phyloP scores from a whole-genome alignment of 345 rosid species.

The Moringa oleifera region DNA sequence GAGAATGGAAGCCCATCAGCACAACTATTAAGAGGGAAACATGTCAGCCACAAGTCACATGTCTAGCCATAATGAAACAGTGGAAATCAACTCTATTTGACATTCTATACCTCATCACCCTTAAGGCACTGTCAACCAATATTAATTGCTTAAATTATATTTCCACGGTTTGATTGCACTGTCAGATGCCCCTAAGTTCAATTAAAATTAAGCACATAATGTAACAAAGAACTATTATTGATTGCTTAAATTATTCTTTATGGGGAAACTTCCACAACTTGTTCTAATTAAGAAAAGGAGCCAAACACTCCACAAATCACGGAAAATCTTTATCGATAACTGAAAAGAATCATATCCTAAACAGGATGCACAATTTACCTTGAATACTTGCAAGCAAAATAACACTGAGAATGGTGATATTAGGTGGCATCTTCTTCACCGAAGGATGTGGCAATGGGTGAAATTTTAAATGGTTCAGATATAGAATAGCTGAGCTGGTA shows the following conservation, averaged over 20 bases:
- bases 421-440: slow-evolving; percentile 38
- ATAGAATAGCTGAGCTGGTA: slow-evolving; percentile 67
- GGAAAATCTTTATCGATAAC: neutral
- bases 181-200: too few species aligned
- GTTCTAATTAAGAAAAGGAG: neutral
- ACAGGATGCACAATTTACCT: slow-evolving; percentile 22
- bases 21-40: too few species aligned
- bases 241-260: too few species aligned
- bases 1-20: too few species aligned
- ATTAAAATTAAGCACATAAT: neutral
- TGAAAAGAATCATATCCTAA: neutral
- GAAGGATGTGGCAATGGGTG: slow-evolving; percentile 24
- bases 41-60: too few species aligned
- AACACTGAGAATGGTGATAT: slow-evolving; percentile 8
- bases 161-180: too few species aligned
- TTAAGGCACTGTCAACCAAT: neutral
- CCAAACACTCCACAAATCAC: neutral
- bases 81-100: too few species aligned
- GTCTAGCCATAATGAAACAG: too few species aligned
- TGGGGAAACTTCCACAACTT: neutral
- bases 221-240: too few species aligned
- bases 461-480: slow-evolving; percentile 50
- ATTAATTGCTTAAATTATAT: too few species aligned
- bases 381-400: slow-evolving; percentile 13
- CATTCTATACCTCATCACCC: too few species aligned